These are phyloP conservation scores for Amanita inopinata DNA, from an alignment of 768 basidiomycete genomes.

Conservation along the genomic window DNA sequence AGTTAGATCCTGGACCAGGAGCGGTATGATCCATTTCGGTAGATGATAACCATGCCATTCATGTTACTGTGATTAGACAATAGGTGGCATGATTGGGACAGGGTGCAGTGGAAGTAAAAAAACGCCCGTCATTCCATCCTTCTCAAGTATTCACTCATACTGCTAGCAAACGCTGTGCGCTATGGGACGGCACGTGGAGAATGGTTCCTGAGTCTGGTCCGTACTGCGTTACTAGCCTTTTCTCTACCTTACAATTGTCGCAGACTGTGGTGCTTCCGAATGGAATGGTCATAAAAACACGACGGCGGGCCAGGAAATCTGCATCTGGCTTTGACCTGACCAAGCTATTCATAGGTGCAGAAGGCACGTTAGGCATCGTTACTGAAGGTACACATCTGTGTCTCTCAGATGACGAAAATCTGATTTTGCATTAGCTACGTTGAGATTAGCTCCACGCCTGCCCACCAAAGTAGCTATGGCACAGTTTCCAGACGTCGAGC, in stretches of 20 bases:
- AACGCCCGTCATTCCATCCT: conserved; percentile 1
- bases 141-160: not conserved
- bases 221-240: conserved; percentile 16
- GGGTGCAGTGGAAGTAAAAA: conserved; percentile 76
- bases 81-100: conserved; percentile 85
- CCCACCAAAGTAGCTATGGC: conserved; percentile 85
- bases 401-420: not conserved
- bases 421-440: conserved; percentile 44
- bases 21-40: conserved; percentile 30
- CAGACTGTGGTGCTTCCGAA: conserved; percentile 80
- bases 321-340: conserved; percentile 83
- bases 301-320: conserved; percentile 70
- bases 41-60: not conserved
- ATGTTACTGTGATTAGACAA: conserved; percentile 37
- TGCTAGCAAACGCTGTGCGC: conserved; percentile 65
- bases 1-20: conserved; percentile 69
- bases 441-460: conserved; percentile 70
- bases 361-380: conserved; percentile 85
- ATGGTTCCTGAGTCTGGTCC: conserved; percentile 76
- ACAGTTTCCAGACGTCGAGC: conserved; percentile 71
- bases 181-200: conserved; percentile 85
- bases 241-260: conserved; percentile 9
- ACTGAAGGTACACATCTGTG: conserved; percentile 50
- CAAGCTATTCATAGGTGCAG: conserved; percentile 84
- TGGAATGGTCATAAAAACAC: conserved; percentile 83